Percentiles rank a stretch among this genome's conserved stretches.
phyloP scores from a whole-genome alignment of 257 asterid genomes.

The Plectranthus barbatus region DNA sequence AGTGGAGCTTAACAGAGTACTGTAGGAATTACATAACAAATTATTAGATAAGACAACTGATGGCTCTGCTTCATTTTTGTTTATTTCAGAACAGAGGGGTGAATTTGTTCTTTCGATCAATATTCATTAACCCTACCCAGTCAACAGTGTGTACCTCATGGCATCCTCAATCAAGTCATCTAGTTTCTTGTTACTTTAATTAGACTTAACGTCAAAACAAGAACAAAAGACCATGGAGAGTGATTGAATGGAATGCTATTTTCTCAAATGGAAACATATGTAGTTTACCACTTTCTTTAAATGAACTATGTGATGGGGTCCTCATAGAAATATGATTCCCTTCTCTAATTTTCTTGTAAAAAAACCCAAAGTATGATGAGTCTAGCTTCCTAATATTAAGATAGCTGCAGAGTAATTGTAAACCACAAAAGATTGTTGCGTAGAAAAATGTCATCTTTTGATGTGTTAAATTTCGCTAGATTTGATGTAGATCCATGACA shows the following conservation, averaged over 20 bases:
- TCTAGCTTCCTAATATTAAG: not conserved
- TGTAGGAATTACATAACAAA: not conserved
- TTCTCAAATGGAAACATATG: not conserved
- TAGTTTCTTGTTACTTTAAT: not conserved
- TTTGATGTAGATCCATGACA: no score
- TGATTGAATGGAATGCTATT: not conserved
- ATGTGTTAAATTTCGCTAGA: not conserved
- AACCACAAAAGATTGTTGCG: not conserved
- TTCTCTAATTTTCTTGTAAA: no score
- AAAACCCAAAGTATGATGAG: not conserved
- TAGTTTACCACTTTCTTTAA: not conserved
- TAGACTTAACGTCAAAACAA: not conserved
- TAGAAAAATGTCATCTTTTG: not conserved
- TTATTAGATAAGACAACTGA: not conserved
- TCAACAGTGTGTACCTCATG: not conserved
- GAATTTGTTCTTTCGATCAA: not conserved
- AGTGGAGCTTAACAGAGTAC: not conserved
- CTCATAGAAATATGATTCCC: not conserved
- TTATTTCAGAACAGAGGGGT: not conserved
- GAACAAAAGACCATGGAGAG: not conserved
- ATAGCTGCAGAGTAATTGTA: no score
- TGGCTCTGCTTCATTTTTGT: not conserved
- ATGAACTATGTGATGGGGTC: not conserved
- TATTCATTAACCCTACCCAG: not conserved
- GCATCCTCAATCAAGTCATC: not conserved